phyloP scores from a whole-genome alignment of 2,329 filamentous ascomycete genomes.

The Sordariomycetes sp. region DNA sequence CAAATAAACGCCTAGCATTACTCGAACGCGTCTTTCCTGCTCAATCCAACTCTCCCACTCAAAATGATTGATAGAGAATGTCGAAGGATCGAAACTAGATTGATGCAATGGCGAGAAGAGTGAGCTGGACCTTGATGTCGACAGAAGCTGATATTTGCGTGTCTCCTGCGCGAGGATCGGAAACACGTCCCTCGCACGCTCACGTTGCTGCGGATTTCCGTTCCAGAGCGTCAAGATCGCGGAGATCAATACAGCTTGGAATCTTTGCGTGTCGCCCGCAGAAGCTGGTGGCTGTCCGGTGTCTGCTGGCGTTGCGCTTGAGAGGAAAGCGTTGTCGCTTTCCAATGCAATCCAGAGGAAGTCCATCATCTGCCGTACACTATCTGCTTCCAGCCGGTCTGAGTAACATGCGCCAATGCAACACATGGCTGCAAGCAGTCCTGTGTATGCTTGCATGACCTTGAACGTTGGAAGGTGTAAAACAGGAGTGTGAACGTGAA shows the following conservation, averaged over 20 bases:
- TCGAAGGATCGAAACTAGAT: conserved; percentile 34
- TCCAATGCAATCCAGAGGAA: conserved; percentile 50
- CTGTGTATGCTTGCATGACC: conserved; percentile 55
- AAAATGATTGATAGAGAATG: conserved; percentile 42
- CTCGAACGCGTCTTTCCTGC: conserved; percentile 58
- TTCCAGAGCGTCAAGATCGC: conserved; percentile 60
- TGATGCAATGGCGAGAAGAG: conserved; percentile 54
- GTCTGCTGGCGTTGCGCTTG: conserved; percentile 12
- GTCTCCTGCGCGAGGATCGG: conserved; percentile 46
- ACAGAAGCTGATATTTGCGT: conserved; percentile 46
- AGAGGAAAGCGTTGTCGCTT: conserved; percentile 40
- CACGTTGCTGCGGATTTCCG: conserved; percentile 55
- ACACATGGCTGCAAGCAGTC: conserved; percentile 60
- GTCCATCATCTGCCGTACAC: conserved; percentile 62
- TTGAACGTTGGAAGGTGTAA: conserved; percentile 65
- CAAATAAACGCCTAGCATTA: conserved; percentile 57
- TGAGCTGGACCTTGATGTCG: conserved; percentile 37
- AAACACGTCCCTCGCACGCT: conserved; percentile 51
- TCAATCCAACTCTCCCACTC: conserved; percentile 61
- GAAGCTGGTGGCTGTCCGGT: conserved; percentile 14
- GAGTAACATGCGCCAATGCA: conserved; percentile 71
- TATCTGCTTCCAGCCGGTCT: conserved; percentile 45
- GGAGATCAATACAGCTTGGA: conserved; percentile 57
- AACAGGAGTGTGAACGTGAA: conserved; percentile 64
- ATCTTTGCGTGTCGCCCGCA: conserved; percentile 48